These are phyloP conservation scores for Diaporthe vaccinii DNA, from an alignment of 2,329 filamentous ascomycete species.

Conservation along the genomic window DNA sequence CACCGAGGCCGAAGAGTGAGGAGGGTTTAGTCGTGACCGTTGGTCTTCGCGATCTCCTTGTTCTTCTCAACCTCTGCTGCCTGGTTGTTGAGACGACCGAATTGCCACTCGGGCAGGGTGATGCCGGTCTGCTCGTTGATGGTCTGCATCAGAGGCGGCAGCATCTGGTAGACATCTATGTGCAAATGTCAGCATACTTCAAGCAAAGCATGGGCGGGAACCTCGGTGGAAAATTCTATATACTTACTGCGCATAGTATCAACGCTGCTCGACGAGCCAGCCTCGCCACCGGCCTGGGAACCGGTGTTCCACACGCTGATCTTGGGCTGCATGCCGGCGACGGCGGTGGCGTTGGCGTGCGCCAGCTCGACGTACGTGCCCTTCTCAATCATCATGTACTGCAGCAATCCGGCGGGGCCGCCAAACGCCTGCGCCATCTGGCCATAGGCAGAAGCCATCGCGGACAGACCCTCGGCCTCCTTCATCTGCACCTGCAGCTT, in stretches of 20 bases:
- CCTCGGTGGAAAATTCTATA: too few species aligned
- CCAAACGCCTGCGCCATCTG: slow-evolving; percentile 80
- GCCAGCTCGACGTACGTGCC: slow-evolving; percentile 84
- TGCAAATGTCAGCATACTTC: not conserved
- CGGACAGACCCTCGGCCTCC: slow-evolving; percentile 81
- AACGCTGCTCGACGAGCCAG: slow-evolving; percentile 54
- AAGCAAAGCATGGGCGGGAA: not conserved
- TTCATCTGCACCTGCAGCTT: slow-evolving; percentile 69
- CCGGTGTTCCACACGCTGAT: slow-evolving; percentile 93
- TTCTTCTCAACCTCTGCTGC: slow-evolving; percentile 52
- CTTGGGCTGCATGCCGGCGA: slow-evolving; percentile 86
- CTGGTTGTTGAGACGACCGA: slow-evolving; percentile 61
- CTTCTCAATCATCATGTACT: slow-evolving; percentile 90
- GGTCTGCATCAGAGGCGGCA: slow-evolving; percentile 85
- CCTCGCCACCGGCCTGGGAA: slow-evolving; percentile 57
- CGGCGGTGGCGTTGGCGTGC: slow-evolving; percentile 80
- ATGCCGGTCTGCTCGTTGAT: slow-evolving; percentile 93
- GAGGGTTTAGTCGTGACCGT: not conserved
- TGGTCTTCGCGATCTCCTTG: slow-evolving; percentile 55
- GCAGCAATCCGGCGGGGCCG: slow-evolving; percentile 81
- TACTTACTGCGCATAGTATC: slow-evolving; percentile 74
- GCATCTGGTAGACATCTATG: slow-evolving; percentile 81
- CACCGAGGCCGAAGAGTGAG: not conserved
- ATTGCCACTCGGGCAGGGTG: slow-evolving; percentile 82
- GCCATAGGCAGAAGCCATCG: slow-evolving; percentile 85